Base-by-base conservation (phyloP, 805 yeast genomes). In the Starmerella powellii region DNA sequence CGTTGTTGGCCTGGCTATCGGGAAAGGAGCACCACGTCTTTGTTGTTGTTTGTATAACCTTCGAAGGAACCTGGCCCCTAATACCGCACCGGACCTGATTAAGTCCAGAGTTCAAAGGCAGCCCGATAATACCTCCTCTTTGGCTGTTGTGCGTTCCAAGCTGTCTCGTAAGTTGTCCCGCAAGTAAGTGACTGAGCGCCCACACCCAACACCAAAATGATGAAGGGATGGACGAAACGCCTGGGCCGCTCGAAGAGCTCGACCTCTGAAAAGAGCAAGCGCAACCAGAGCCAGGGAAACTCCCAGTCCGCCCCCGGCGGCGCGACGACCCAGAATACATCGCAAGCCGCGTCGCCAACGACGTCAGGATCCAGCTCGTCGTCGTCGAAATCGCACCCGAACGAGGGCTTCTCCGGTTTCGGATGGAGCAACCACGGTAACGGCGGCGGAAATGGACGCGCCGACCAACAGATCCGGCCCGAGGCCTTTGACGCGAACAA, bases 181-280 rank as follows among this genome's bases (percentile, higher is more conserved):
- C n/a, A n/a, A n/a, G n/a, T n/a, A n/a, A n/a, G n/a, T n/a, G n/a
- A n/a, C n/a, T n/a, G n/a, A n/a, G n/a, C n/a, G n/a, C n/a, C n/a
- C n/a, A n/a, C n/a, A n/a, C n/a, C n/a, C n/a, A n/a, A n/a, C n/a
- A n/a, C 38, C 34, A 45, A 40, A 29, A 61, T 58, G 63, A 61
- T 61, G 65, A 60, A 59, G 53, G 61, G 63, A 40, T 61, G 65
- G 65, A 61, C 65, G 23, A 60, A 58, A 48, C 55, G 64, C 34
- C 59, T 61, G 45, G 57, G 59, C 41, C 51, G 59, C 41, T 55
- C 58, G 24, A 54, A 54, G 38, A 42, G 50, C 45, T 46, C 52
- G 35, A 45, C 49, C 36, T 29, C 50, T 12, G 58, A 54, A 30
- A 54, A 54, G 44, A 44, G 43, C 44, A 16, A 27, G 49, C 38